phyloP scores from a whole-genome alignment of 352 stramenopile genomes.

The Globisporangium ultimum region DNA sequence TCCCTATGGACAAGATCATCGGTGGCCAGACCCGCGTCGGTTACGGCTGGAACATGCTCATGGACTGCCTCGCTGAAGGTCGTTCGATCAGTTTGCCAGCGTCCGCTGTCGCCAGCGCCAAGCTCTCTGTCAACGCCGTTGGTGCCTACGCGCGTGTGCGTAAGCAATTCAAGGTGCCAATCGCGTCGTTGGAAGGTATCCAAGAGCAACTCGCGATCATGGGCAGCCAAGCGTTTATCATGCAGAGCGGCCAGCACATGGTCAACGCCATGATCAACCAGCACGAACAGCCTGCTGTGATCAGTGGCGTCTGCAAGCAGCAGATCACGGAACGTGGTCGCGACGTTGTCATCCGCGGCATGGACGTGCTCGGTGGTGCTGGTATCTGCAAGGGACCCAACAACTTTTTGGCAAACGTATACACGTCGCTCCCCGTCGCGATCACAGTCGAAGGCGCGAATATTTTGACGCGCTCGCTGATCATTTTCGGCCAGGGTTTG shows the following conservation, averaged over 20 bases:
- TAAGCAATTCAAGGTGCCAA: constrained; percentile 99
- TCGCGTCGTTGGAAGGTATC: constrained; percentile 97
- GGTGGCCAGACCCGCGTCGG: constrained; percentile 95
- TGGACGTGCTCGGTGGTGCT: constrained; percentile 96
- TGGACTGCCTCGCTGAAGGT: constrained; percentile 97
- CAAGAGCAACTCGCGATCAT: constrained; percentile 96
- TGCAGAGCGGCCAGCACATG: constrained; percentile 94
- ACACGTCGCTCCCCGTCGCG: constrained; percentile 95
- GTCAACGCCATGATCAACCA: constrained; percentile 99
- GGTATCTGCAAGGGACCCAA: constrained; percentile 97
- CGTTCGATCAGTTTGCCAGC: constrained; percentile 96
- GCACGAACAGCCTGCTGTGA: constrained; percentile 97
- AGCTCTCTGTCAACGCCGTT: constrained; percentile 90
- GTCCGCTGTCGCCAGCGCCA: constrained; percentile 90
- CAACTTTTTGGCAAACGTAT: constrained; percentile 96
- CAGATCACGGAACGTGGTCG: constrained; percentile 96
- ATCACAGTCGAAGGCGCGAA: constrained; percentile 99
- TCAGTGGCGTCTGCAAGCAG: constrained; percentile 99
- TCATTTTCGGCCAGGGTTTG: constrained; percentile 98
- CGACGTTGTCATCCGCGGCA: constrained; percentile 94
- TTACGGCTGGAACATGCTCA: constrained; percentile 99
- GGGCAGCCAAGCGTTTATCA: constrained; percentile 93
- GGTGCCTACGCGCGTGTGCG: constrained; percentile 95
- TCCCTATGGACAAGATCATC: constrained; percentile 97
- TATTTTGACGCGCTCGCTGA: constrained; percentile 96